Evolutionary conservation across 148 eudicot species (phyloP).

Genomic region (Rhododendron vialii): DNA sequence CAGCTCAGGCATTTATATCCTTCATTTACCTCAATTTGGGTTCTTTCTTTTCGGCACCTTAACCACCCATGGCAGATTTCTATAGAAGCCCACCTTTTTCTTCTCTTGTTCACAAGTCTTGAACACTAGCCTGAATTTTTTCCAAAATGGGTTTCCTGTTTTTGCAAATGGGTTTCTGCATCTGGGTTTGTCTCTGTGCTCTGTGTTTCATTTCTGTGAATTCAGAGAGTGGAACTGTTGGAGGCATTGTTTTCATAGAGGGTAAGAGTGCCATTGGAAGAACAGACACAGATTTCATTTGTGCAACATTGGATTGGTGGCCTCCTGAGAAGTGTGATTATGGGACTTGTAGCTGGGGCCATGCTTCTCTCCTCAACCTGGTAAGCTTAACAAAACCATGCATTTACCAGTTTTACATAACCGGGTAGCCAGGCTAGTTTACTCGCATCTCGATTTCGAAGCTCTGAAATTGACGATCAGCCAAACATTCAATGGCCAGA

Average conservation of each 20-base stretch:
- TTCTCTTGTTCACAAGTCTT: slow-evolving; percentile 9
- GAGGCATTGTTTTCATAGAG: slow-evolving; percentile 52
- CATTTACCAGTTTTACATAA: neutral
- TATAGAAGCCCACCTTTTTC: neutral
- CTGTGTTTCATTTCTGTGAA: slow-evolving; percentile 27
- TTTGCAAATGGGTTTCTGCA: slow-evolving; percentile 24
- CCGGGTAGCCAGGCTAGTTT: neutral
- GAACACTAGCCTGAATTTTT: neutral
- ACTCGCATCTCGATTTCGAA: neutral
- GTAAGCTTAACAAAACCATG: slow-evolving; percentile 20
- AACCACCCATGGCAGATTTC: slow-evolving; percentile 1
- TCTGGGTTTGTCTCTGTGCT: slow-evolving; percentile 29
- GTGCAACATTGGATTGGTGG: slow-evolving; percentile 99
- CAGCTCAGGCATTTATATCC: neutral
- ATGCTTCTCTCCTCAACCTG: slow-evolving; percentile 85
- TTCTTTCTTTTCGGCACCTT: neutral
- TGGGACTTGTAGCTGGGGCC: slow-evolving; percentile 85
- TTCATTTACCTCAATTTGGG: neutral
- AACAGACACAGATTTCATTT: slow-evolving; percentile 64
- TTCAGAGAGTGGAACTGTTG: slow-evolving; percentile 17
- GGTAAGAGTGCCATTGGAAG: slow-evolving; percentile 49
- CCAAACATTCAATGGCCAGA: neutral
- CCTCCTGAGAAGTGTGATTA: slow-evolving; percentile 97
- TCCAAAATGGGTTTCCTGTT: slow-evolving; percentile 42
- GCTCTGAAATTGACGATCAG: too few relatives aligned